Evolutionary conservation across 129 eudicot genomes (phyloP), one percentile per base, ranked within the genome.

Genomic region (Smallanthus sonchifolius): DNA sequence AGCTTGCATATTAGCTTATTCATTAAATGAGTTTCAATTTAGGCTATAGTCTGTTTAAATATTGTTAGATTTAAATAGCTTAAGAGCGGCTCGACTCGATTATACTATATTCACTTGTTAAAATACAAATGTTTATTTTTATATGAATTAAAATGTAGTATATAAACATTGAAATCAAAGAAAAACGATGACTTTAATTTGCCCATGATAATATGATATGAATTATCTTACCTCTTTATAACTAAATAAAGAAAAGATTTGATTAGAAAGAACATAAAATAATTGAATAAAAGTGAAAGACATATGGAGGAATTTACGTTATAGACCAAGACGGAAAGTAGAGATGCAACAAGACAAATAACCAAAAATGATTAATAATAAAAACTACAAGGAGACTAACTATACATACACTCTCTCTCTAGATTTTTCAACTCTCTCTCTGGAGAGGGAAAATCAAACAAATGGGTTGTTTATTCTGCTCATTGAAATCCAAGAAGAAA

Each of bases 401-500:
- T 63, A 7, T 75, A 45, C 16, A 45, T 2, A 45, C 49, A 44
- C 69, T 78, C 72, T 61, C 72, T 45, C 40, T 76, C 77, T 62
- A 36, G 36, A 60, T 38, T 79, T 79, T 78, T 71, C 73, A 78
- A 78, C 77, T 38, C 77, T 56, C 74, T 67, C 77, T 84, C 81
- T 81, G 60, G 68, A 69, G 76, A 55, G 66, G 66, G 63, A 66
- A 78, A 75, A 57, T 65, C 28, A 49, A 63, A 83, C 76, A 74
- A 74, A 90, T 87, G 96, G 85, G 87, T 61, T 90, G 96, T 81
- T 81, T 87, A 65, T 87, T 85, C 72, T 83, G 92, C 80, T 59
- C 88, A 66, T 78, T 80, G 45, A 81, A 83, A 81, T 83, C 92
- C 59, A 90, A 83, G 88, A 90, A 87, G 74, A 83, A 81, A 59